A percentile compares a stretch with the other conserved stretches of the same genome.
Conservation (phyloP, 2,329 filamentous ascomycete genomes). For the Sporothrix pallida region DNA sequence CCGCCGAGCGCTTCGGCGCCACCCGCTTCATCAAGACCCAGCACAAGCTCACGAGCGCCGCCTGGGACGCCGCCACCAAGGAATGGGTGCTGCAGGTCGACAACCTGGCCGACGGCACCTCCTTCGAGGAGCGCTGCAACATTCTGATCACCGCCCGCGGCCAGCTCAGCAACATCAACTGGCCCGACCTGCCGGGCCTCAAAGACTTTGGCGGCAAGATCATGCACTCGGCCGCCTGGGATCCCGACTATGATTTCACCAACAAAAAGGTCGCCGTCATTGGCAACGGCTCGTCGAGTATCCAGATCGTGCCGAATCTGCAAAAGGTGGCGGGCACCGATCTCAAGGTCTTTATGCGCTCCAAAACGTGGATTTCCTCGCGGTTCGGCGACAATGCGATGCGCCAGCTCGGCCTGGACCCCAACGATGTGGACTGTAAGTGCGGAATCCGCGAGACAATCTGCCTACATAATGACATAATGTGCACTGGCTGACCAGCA, state of each 20-base stretch:
- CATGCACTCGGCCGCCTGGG: conserved; percentile 56
- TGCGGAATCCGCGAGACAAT: neutral
- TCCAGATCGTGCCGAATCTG: conserved; percentile 58
- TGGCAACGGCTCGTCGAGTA: conserved; percentile 59
- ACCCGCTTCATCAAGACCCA: conserved; percentile 54
- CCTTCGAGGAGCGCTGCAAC: conserved; percentile 49
- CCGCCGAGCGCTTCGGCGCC: conserved; percentile 54
- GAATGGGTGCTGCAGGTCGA: conserved; percentile 46
- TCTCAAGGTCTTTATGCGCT: conserved; percentile 55
- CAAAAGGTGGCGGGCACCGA: conserved; percentile 51
- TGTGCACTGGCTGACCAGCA: conserved; percentile 40
- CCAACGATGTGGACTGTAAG: conserved; percentile 44
- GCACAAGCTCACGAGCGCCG: conserved; percentile 50
- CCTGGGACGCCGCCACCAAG: conserved; percentile 49
- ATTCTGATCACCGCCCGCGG: conserved; percentile 52
- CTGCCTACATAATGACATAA: too few species aligned
- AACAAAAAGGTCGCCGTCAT: conserved; percentile 58
- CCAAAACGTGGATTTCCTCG: conserved; percentile 57
- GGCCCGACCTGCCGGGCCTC: conserved; percentile 53
- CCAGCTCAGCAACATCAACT: conserved; percentile 51
- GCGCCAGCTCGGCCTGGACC: conserved; percentile 51
- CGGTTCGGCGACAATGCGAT: conserved; percentile 55
- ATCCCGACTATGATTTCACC: conserved; percentile 54
- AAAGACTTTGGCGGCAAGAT: conserved; percentile 50
- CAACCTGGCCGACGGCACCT: conserved; percentile 46